Evolutionary conservation across 768 basidiomycete species (phyloP).

Genomic region (Trametes villosa): DNA sequence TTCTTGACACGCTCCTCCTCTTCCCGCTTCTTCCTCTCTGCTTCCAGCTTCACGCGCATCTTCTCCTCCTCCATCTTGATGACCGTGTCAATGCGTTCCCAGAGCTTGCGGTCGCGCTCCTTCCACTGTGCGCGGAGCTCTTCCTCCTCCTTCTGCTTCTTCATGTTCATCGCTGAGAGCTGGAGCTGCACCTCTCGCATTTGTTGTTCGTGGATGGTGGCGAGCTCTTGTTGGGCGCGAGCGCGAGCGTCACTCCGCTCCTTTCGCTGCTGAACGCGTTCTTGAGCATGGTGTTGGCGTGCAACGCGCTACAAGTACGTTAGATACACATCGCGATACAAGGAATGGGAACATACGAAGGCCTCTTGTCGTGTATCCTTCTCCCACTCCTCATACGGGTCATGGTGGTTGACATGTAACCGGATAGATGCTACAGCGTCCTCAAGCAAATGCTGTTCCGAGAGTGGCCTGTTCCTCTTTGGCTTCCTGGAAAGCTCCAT

Average conservation of each 20-base stretch:
- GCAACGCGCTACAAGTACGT: constrained; percentile 41
- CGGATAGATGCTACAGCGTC: constrained; percentile 53
- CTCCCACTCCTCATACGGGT: constrained; percentile 57
- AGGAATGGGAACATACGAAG: constrained; percentile 38
- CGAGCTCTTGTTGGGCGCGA: constrained; percentile 36
- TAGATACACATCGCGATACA: background rate
- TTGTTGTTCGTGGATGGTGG: constrained; percentile 51
- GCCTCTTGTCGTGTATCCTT: constrained; percentile 51
- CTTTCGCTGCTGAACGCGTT: constrained; percentile 22
- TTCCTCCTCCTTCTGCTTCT: constrained; percentile 51
- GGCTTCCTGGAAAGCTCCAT: constrained; percentile 22
- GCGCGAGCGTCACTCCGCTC: constrained; percentile 26
- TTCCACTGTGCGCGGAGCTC: constrained; percentile 51
- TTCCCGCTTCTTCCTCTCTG: constrained; percentile 54
- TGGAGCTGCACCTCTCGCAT: constrained; percentile 52
- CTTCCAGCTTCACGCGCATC: constrained; percentile 53
- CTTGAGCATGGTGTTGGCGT: constrained; percentile 35
- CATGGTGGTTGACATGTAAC: constrained; percentile 46
- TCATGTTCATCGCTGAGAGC: constrained; percentile 47
- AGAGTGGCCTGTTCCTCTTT: constrained; percentile 29
- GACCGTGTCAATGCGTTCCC: constrained; percentile 62
- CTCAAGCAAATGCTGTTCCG: constrained; percentile 43
- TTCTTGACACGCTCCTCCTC: constrained; percentile 51
- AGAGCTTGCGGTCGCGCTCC: constrained; percentile 47
- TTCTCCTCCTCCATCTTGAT: constrained; percentile 71